A percentile compares a stretch with the other conserved stretches of the same genome.
Evolutionary conservation across 1,284 basidiomycete species (phyloP).

Genomic region (Ustilago cynodontis): DNA sequence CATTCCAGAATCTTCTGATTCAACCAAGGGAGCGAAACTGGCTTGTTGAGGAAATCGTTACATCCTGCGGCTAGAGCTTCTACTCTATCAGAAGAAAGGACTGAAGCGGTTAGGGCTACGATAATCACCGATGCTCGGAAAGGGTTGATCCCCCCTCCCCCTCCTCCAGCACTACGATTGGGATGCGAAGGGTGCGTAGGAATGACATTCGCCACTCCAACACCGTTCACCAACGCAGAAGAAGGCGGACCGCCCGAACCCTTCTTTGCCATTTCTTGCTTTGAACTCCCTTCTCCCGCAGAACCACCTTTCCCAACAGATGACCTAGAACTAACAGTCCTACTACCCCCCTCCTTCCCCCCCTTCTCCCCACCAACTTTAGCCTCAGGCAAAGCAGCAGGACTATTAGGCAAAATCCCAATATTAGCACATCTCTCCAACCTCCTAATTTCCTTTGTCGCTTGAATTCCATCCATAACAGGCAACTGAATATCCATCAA

Average conservation of each 20-base stretch:
- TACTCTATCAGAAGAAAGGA: slow-evolving; percentile 92
- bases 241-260: neutral
- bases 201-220: slow-evolving; percentile 5
- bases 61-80: slow-evolving; percentile 96
- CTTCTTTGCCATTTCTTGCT: neutral
- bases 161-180: slow-evolving; percentile 28
- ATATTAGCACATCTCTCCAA: slow-evolving; percentile 80
- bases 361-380: neutral
- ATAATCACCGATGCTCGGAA: slow-evolving; percentile 97
- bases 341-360: neutral
- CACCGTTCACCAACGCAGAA: slow-evolving; percentile 10
- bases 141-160: slow-evolving; percentile 66
- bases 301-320: slow-evolving; percentile 3
- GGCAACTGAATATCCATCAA: slow-evolving; percentile 99
- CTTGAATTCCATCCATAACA: slow-evolving; percentile 97
- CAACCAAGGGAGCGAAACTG: slow-evolving; percentile 93
- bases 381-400: slow-evolving; percentile 68
- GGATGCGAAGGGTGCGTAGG: neutral
- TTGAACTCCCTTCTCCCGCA: slow-evolving; percentile 8
- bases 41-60: slow-evolving; percentile 98
- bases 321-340: slow-evolving; percentile 19
- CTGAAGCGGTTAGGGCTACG: slow-evolving; percentile 93
- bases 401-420: slow-evolving; percentile 78
- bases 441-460: slow-evolving; percentile 93
- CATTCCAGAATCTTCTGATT: slow-evolving; percentile 99